Base-by-base conservation (phyloP, 1,139 yeast species). In the Waltiozyma sp. region DNA sequence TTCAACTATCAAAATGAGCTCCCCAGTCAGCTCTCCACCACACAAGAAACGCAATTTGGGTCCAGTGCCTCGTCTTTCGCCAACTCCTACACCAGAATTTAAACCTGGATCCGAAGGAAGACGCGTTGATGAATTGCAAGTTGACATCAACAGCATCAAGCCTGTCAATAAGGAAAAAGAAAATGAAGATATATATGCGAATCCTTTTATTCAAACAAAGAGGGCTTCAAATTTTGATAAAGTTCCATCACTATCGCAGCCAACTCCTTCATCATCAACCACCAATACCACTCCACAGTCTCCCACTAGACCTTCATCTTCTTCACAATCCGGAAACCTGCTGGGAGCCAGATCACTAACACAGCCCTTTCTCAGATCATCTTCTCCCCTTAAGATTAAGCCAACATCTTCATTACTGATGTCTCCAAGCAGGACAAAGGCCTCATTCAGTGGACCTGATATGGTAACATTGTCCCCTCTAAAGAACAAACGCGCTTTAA, bases 381-480 rank as follows among this genome's bases (percentile, higher is more conserved):
- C 16, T 4, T 31, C 34, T 4, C 41, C 39, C 23, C 42, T 21
- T 24, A 38, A 28, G 10, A 5, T 31, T 3, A 31, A 31, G 18
- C 34, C 34, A 14, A 31, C 34, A 3, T 31, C 28, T n/a, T 33
- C 49, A 11, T 63, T 63, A 13, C 62, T 61, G 18, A 55, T 62
- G 39, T 63, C 68, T 1, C 68, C 68, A 5, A 28, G 38, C 6
- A 61, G 56, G 28, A 46, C 59, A 41, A 64, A 66, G 15, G 64
- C 66, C 3, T 56, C 65, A 1, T 59, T 64, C 45, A 62, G 59
- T 28, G 58, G 57, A 0, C 51, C 64, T 14, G 68, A 65, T 49
- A 53, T 66, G 42, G 62, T 66, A 36, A 64, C 64, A 41, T 49
- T 66, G 9, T 66, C 70, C 1, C 70, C 70, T 7, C 54, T 54